A percentile compares a stretch with the other conserved stretches of the same genome.
phyloP scores from a whole-genome alignment of 768 basidiomycete genomes.

The Rhodotorula diobovata region DNA sequence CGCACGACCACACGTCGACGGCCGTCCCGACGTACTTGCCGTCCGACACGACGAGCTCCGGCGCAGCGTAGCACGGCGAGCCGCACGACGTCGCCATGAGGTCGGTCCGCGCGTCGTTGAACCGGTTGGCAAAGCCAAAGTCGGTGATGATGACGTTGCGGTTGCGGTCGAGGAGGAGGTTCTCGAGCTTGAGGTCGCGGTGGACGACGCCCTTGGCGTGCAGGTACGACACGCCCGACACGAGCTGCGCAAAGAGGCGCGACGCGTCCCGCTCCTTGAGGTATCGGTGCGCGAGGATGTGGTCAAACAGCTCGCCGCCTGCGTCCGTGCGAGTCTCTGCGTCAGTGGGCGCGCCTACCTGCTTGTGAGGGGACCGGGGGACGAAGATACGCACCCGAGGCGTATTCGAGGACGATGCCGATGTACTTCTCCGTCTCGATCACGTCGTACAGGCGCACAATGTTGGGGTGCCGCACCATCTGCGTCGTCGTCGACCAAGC shows the following conservation, averaged over 20 bases:
- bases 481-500: slow-evolving; percentile 46
- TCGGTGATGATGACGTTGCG: slow-evolving; percentile 99
- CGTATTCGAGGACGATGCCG: slow-evolving; percentile 97
- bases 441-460: slow-evolving; percentile 95
- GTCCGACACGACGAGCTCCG: slow-evolving; percentile 94
- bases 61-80: slow-evolving; percentile 95
- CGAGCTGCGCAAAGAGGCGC: slow-evolving; percentile 93
- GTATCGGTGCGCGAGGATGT: slow-evolving; percentile 95
- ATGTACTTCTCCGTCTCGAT: slow-evolving; percentile 99
- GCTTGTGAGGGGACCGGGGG: neutral
- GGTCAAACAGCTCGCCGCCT: slow-evolving; percentile 92
- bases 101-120: slow-evolving; percentile 85
- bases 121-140: slow-evolving; percentile 97
- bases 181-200: slow-evolving; percentile 97
- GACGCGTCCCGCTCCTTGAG: slow-evolving; percentile 90
- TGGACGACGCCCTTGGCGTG: slow-evolving; percentile 99
- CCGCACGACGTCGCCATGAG: slow-evolving; percentile 99
- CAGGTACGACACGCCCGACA: slow-evolving; percentile 97
- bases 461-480: slow-evolving; percentile 95
- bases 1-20: slow-evolving; percentile 96
- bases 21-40: slow-evolving; percentile 95
- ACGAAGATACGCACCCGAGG: slow-evolving; percentile 59
- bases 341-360: too few relatives aligned
- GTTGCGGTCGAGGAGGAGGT: slow-evolving; percentile 90
- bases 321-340: neutral